These are phyloP conservation scores for Penicillium thymicola DNA, from an alignment of 2,329 filamentous ascomycete species.

Conservation along the genomic window DNA sequence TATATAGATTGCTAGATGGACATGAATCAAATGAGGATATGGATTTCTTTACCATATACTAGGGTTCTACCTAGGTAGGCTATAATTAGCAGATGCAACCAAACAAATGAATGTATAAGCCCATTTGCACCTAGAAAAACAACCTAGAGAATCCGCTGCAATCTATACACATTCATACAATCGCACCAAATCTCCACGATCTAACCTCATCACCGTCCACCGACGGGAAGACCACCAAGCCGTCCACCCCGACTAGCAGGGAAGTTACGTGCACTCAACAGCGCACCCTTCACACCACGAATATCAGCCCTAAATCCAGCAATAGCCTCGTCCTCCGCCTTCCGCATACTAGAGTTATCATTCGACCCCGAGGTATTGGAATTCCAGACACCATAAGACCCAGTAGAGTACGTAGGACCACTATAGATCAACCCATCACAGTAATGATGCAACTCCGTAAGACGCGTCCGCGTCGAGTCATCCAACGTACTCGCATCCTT, in stretches of 20 bases:
- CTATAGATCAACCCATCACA: constrained; percentile 49
- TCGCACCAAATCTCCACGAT: background rate
- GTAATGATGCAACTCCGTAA: constrained; percentile 51
- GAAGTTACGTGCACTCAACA: constrained; percentile 62
- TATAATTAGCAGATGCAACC: background rate
- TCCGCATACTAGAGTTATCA: constrained; percentile 28
- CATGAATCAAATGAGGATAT: constrained; percentile 5
- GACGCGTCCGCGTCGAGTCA: constrained; percentile 32
- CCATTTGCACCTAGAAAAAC: background rate
- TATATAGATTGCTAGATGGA: constrained; percentile 13
- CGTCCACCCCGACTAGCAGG: constrained; percentile 38
- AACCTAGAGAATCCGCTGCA: background rate
- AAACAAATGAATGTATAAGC: background rate
- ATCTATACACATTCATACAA: background rate
- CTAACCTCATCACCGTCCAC: constrained; percentile 9
- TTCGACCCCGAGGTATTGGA: constrained; percentile 10
- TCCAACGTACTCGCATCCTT: constrained; percentile 33
- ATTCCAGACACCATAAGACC: constrained; percentile 35
- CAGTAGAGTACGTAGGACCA: constrained; percentile 27
- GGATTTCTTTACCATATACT: background rate
- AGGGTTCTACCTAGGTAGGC: background rate
- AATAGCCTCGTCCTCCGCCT: constrained; percentile 55
- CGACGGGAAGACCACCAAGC: constrained; percentile 19
- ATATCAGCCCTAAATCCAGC: constrained; percentile 59
- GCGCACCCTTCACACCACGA: constrained; percentile 59